phyloP scores from a whole-genome alignment of 805 yeast genomes.

The Spathaspora girioi region DNA sequence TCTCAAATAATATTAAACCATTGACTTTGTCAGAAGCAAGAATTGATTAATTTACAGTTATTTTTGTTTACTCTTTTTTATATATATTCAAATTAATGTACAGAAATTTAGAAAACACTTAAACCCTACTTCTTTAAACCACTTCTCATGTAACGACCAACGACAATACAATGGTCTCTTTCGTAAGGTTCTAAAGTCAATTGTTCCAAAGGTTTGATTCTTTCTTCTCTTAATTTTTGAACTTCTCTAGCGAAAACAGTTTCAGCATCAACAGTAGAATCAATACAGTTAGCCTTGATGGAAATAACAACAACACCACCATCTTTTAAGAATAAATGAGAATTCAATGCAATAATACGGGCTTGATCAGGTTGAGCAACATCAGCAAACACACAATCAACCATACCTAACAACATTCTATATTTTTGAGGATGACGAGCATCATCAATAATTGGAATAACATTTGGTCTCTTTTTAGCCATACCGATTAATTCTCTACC shows the following conservation, averaged over 20 bases:
- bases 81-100: not conserved
- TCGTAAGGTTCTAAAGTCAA: conserved; percentile 98
- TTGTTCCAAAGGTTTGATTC: conserved; percentile 97
- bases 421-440: conserved; percentile 99
- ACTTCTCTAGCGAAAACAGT: conserved; percentile 99
- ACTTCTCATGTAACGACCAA: conserved; percentile 94
- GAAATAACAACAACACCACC: conserved; percentile 98
- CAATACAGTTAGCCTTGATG: conserved; percentile 99
- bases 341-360: conserved; percentile 97
- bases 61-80: not conserved
- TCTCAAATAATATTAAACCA: conserved; percentile 54
- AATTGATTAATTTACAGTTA: conserved; percentile 26
- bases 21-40: conserved; percentile 48
- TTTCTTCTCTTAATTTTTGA: conserved; percentile 97
- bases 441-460: conserved; percentile 97
- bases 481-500: conserved; percentile 98
- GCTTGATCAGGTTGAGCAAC: conserved; percentile 99
- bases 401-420: conserved; percentile 99
- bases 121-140: conserved; percentile 50
- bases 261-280: conserved; percentile 98
- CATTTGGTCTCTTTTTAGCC: conserved; percentile 99
- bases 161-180: conserved; percentile 99
- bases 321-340: conserved; percentile 96
- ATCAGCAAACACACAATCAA: conserved; percentile 97
- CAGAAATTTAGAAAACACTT: not conserved